Evolutionary conservation across 495 filamentous ascomycete genomes (phyloP).

Genomic region (Penicillium pulvis): DNA sequence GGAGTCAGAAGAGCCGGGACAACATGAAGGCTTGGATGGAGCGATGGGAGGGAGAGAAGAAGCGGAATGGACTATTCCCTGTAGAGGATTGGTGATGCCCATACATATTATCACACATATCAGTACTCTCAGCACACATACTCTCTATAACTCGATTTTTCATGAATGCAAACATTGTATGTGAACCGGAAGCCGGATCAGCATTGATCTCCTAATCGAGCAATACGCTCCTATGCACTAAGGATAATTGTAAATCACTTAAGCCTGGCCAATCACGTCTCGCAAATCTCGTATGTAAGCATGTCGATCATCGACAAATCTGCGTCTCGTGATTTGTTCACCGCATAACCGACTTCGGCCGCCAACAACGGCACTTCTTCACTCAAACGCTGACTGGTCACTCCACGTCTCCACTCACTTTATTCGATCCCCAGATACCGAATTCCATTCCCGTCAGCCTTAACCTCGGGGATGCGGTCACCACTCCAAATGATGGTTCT

Average conservation of each 20-base stretch:
- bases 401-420: neutral
- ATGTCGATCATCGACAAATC: neutral
- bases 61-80: slow-evolving; percentile 71
- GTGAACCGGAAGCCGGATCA: neutral
- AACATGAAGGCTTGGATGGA: slow-evolving; percentile 93
- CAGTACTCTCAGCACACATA: neutral
- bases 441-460: slow-evolving; percentile 28
- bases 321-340: neutral
- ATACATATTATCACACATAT: neutral
- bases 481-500: neutral
- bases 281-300: neutral
- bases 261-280: neutral
- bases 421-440: slow-evolving; percentile 32
- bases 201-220: neutral
- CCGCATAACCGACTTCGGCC: slow-evolving; percentile 8
- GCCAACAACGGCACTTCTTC: slow-evolving; percentile 15
- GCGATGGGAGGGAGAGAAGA: slow-evolving; percentile 81
- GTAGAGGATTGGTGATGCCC: slow-evolving; percentile 32
- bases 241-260: neutral
- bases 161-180: too few species aligned
- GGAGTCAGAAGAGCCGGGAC: slow-evolving; percentile 65
- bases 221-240: slow-evolving; percentile 3
- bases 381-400: neutral
- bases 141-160: neutral
- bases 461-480: slow-evolving; percentile 37